phyloP scores from a whole-genome alignment of 2,329 filamentous ascomycete species.

The Hypoxylon sp. region DNA sequence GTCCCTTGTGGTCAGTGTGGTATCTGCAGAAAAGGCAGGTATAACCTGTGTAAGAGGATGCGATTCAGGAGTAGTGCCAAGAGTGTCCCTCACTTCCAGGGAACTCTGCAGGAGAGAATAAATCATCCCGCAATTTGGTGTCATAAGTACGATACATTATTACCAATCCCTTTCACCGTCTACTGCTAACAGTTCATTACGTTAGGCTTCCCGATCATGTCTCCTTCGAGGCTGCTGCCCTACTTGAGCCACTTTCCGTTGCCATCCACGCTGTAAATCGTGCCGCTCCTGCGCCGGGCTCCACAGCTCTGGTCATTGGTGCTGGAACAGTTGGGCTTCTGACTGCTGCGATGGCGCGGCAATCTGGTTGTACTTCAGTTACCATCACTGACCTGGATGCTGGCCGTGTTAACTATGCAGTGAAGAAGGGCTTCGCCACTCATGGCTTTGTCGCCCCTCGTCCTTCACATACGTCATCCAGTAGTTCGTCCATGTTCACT shows the following conservation, averaged over 20 bases:
- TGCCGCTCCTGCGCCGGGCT: constrained; percentile 64
- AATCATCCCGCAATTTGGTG: constrained; percentile 74
- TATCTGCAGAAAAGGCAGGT: constrained; percentile 64
- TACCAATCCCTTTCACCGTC: background rate
- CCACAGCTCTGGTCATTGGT: constrained; percentile 73
- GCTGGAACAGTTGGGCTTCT: constrained; percentile 74
- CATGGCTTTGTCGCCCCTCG: constrained; percentile 68
- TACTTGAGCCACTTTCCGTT: constrained; percentile 73
- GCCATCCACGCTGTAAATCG: constrained; percentile 73
- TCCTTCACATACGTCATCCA: constrained; percentile 59
- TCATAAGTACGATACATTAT: constrained; percentile 64
- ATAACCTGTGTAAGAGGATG: constrained; percentile 73
- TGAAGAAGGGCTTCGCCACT: constrained; percentile 70
- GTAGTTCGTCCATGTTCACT: constrained; percentile 59
- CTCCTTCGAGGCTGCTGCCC: constrained; percentile 70
- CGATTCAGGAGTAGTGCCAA: constrained; percentile 73
- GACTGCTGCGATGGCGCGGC: constrained; percentile 72
- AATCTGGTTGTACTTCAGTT: constrained; percentile 70
- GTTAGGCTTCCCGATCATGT: constrained; percentile 69
- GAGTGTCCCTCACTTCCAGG: constrained; percentile 73
- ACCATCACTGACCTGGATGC: constrained; percentile 72
- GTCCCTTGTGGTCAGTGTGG: constrained; percentile 56
- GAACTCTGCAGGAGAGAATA: constrained; percentile 72
- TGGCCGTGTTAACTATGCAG: constrained; percentile 70
- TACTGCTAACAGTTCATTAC: constrained; percentile 38